phyloP scores from a whole-genome alignment of 768 basidiomycete genomes.

The Saitozyma podzolica region DNA sequence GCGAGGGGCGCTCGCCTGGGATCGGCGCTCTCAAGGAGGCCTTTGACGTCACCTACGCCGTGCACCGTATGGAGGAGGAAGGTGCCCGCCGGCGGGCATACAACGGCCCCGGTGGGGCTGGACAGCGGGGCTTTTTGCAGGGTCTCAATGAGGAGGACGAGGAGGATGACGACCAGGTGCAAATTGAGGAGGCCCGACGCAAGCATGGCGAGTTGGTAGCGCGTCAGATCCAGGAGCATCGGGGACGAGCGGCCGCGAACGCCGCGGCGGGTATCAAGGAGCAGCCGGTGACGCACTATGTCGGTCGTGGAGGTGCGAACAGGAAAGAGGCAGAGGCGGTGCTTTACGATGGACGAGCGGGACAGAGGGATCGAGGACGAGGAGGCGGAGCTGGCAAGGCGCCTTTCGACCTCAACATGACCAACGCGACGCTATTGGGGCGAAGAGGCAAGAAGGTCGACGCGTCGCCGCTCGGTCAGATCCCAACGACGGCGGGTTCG shows the following conservation, averaged over 20 bases:
- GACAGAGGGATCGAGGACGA: conserved; percentile 64
- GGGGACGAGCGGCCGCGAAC: conserved; percentile 50
- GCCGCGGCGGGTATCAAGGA: conserved; percentile 49
- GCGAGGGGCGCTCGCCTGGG: conserved; percentile 85
- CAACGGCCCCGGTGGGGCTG: conserved; percentile 75
- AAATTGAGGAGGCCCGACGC: conserved; percentile 59
- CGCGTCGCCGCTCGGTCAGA: conserved; percentile 40
- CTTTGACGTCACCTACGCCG: conserved; percentile 97
- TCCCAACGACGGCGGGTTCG: background rate
- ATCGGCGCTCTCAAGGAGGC: conserved; percentile 92
- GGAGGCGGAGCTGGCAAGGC: conserved; percentile 25
- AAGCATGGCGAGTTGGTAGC: conserved; percentile 56
- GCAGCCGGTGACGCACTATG: conserved; percentile 51
- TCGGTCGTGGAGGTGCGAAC: conserved; percentile 56
- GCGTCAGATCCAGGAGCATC: conserved; percentile 54
- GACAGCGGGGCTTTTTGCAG: conserved; percentile 71
- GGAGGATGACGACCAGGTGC: conserved; percentile 59
- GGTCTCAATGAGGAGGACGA: conserved; percentile 96
- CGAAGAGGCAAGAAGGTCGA: conserved; percentile 51
- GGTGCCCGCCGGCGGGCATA: conserved; percentile 81
- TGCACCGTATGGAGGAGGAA: conserved; percentile 99
- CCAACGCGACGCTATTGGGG: conserved; percentile 81
- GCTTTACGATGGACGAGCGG: conserved; percentile 67
- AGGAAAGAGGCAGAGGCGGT: conserved; percentile 55
- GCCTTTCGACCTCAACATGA: conserved; percentile 80